Percentiles rank a stretch among this genome's conserved stretches.
These are phyloP conservation scores for Amanita thiersii DNA, from an alignment of 768 basidiomycete genomes.

Conservation along the genomic window DNA sequence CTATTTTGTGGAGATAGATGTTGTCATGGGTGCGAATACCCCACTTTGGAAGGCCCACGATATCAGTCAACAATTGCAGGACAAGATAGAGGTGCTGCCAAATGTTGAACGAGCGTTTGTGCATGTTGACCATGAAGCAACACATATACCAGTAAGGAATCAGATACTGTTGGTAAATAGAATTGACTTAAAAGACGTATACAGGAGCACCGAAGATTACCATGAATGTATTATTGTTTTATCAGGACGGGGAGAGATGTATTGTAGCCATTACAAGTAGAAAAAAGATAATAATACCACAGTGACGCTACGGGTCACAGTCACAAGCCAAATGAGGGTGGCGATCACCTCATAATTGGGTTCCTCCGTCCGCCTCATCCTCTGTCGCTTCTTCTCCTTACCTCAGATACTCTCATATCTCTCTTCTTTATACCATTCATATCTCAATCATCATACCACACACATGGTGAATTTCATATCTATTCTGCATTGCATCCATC, in stretches of 20 bases:
- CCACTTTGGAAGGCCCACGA: constrained; percentile 88
- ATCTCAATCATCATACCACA: too few relatives aligned
- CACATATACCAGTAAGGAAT: constrained; percentile 49
- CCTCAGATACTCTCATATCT: neutral
- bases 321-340: constrained; percentile 2
- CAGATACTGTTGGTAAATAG: neutral
- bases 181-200: neutral
- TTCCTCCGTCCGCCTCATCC: too few relatives aligned
- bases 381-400: constrained; percentile 5
- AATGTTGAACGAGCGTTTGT: constrained; percentile 92
- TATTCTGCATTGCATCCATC: neutral
- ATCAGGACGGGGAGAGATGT: neutral
- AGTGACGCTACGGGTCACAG: constrained; percentile 1
- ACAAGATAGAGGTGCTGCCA: constrained; percentile 82
- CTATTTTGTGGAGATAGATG: constrained; percentile 92
- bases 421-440: constrained; percentile 1
- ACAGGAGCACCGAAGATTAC: constrained; percentile 42
- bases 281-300: neutral
- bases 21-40: constrained; percentile 86
- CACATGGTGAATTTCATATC: too few relatives aligned
- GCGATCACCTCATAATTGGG: constrained; percentile 4
- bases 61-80: constrained; percentile 75
- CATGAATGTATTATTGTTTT: neutral
- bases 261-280: neutral
- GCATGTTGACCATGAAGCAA: constrained; percentile 90